Evolutionary conservation across 352 stramenopile genomes (phyloP), one percentile per base, ranked within the genome.

Genomic region (Globisporangium nagaii): DNA sequence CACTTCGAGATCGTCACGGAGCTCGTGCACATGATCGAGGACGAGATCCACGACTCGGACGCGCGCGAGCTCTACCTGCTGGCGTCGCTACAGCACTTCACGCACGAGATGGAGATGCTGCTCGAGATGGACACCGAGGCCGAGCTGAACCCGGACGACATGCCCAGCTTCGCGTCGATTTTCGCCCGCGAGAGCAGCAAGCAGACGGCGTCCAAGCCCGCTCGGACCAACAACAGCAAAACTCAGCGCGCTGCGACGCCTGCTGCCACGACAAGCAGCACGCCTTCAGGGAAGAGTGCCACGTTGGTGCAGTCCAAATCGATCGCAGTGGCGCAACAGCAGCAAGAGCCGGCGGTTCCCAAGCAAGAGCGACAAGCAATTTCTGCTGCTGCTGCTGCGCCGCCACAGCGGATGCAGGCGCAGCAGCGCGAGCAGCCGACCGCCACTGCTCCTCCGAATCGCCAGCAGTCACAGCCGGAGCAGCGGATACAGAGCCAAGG

Each of bases 21-120:
- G 27, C 6, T 64, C 15, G 50, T 52, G 27, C 27, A 56, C 24
- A 51, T 61, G 28, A 62, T 65, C 30, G 46, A 70, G 43, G 50
- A 79, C 43, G 74, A 79, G 56, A 66, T 90, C 24, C 62, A 84
- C 32, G 68, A 84, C 22, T 39, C 69, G 46, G 76, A 71, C 20
- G 52, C 58, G 44, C 62, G 61, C 35, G 68, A 76, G 32, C 30
- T 69, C 19, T 90, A 83, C 48, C 34, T 90, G 52, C 58, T 90
- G 22, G 72, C 77, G 37, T 66, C 76, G 19, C 63, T 90, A 31
- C 62, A 73, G 40, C 67, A 78, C 36, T 90, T 90, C 36, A 67
- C 76, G 30, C 70, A 88, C 60, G 70, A 88, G 60, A 75, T 88
- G 65, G 68, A 82, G 61, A 56, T 84, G 51, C 67, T 84, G 36